Evolutionary conservation across 352 stramenopile species (phyloP).

Genomic region (Elongisporangium undulatum): DNA sequence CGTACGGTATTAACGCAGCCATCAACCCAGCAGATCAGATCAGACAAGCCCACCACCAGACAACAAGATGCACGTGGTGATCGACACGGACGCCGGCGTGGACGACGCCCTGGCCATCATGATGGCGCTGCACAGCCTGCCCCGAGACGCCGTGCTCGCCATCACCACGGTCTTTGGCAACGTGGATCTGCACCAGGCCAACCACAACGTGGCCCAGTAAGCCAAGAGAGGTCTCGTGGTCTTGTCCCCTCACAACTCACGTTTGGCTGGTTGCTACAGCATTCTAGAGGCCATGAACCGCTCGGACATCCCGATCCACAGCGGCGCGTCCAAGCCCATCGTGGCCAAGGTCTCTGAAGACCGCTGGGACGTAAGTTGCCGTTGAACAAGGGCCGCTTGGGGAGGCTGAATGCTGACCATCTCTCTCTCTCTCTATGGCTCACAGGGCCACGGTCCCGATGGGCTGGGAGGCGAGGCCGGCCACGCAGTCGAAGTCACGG

Average conservation of each 20-base stretch:
- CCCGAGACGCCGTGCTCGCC: constrained; percentile 43
- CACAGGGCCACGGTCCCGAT: constrained; percentile 64
- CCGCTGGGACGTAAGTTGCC: constrained; percentile 48
- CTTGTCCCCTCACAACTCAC: background rate
- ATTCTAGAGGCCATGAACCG: constrained; percentile 55
- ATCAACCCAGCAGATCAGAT: no score
- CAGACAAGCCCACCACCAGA: background rate
- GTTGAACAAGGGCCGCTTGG: background rate
- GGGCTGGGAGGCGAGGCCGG: constrained; percentile 58
- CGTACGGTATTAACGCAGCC: constrained; percentile 3
- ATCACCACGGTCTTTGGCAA: constrained; percentile 85
- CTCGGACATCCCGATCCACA: constrained; percentile 52
- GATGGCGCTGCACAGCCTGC: constrained; percentile 63
- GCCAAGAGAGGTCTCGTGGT: background rate
- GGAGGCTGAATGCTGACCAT: background rate
- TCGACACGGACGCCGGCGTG: constrained; percentile 80
- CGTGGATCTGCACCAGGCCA: constrained; percentile 73
- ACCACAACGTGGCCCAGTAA: constrained; percentile 79
- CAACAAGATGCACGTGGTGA: constrained; percentile 35
- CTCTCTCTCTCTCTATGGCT: background rate
- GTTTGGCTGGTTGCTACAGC: constrained; percentile 14
- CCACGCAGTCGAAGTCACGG: constrained; percentile 21
- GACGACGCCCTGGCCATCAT: constrained; percentile 77
- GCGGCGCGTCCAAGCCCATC: constrained; percentile 59
- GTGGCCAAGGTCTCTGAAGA: constrained; percentile 58